These are phyloP conservation scores for Colletotrichum australisinense DNA, from an alignment of 2,329 filamentous ascomycete genomes.

Conservation along the genomic window DNA sequence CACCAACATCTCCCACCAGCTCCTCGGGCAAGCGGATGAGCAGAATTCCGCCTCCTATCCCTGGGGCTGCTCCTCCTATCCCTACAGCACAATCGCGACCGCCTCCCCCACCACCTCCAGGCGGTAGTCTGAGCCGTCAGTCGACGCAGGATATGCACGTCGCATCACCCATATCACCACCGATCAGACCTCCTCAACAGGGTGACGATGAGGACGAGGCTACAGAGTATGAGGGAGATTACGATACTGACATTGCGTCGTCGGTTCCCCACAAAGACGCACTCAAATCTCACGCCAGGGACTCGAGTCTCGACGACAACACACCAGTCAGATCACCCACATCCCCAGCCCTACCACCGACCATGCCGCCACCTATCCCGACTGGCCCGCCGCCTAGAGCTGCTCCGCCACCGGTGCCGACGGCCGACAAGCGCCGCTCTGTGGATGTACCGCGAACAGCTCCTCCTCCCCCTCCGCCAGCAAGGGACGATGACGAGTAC, in stretches of 20 bases:
- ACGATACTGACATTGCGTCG: conserved; percentile 97
- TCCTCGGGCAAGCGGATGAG: conserved; percentile 65
- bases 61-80: conserved; percentile 60
- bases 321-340: conserved; percentile 69
- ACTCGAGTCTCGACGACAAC: conserved; percentile 80
- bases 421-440: conserved; percentile 68
- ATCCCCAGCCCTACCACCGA: conserved; percentile 54
- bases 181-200: conserved; percentile 61
- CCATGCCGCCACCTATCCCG: conserved; percentile 67
- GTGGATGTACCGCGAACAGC: conserved; percentile 77
- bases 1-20: conserved; percentile 56
- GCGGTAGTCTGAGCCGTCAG: conserved; percentile 62
- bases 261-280: conserved; percentile 94
- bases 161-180: conserved; percentile 52
- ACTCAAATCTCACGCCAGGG: conserved; percentile 82
- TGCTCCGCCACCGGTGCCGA: conserved; percentile 74
- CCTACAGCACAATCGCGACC: conserved; percentile 67
- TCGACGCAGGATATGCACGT: conserved; percentile 68
- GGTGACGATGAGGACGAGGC: conserved; percentile 79
- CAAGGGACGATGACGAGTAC: conserved; percentile 73
- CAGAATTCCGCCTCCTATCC: conserved; percentile 70
- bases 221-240: conserved; percentile 96
- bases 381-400: conserved; percentile 65
- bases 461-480: conserved; percentile 73
- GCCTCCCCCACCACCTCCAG: conserved; percentile 75